phyloP scores from a whole-genome alignment of 164 flowering plant genomes.

The Magnolia kwangsiensis region DNA sequence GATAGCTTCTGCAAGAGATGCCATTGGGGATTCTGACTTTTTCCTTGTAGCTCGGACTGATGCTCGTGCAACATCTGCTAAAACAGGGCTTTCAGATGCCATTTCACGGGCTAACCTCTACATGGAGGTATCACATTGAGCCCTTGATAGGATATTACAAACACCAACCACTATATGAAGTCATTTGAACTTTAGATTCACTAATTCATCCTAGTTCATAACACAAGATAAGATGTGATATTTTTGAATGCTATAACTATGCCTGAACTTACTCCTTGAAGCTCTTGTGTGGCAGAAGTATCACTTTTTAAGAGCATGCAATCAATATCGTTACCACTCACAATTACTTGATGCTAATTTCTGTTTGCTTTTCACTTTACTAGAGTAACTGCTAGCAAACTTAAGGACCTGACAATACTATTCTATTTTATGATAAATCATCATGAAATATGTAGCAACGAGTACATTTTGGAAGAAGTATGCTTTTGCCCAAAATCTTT shows the following conservation, averaged over 20 bases:
- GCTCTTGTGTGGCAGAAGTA: not conserved
- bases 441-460: too few species aligned
- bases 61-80: conserved; percentile 27
- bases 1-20: conserved; percentile 34
- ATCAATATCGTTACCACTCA: not conserved
- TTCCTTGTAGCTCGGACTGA: conserved; percentile 35
- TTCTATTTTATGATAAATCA: too few species aligned
- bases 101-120: conserved; percentile 31
- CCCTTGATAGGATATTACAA: not conserved
- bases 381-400: too few species aligned
- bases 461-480: too few species aligned
- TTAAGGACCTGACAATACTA: too few species aligned
- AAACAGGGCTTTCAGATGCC: conserved; percentile 27
- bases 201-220: not conserved
- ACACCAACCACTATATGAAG: not conserved
- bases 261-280: not conserved
- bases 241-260: not conserved
- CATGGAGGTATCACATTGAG: conserved; percentile 22
- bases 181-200: not conserved
- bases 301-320: not conserved
- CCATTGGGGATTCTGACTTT: conserved; percentile 32
- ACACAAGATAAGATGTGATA: not conserved
- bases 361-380: too few species aligned
- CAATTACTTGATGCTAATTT: not conserved
- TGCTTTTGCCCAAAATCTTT: too few species aligned